A percentile compares a stretch with the other conserved stretches of the same genome.
phyloP scores from a whole-genome alignment of 495 filamentous ascomycete species.

The Neurospora tetraspora region DNA sequence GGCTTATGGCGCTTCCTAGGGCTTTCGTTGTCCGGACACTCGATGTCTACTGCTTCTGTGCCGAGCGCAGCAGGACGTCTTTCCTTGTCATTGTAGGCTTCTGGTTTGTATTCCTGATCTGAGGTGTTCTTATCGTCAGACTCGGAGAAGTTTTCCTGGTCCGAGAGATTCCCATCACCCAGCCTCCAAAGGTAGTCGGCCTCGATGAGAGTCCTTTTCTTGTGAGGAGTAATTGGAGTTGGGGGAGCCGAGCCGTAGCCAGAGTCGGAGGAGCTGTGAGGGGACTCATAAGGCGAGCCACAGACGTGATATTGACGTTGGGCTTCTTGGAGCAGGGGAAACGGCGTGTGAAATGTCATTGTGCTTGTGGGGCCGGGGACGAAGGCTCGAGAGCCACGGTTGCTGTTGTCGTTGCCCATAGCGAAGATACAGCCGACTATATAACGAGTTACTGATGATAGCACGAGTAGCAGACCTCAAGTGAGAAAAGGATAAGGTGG shows the following conservation, averaged over 20 bases:
- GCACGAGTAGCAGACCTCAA: not conserved
- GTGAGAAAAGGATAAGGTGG: not conserved
- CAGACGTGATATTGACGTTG: conserved; percentile 5
- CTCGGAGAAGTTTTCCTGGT: conserved; percentile 13
- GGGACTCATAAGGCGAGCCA: conserved; percentile 5
- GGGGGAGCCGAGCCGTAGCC: conserved; percentile 16
- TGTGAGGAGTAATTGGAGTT: not conserved
- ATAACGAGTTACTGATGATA: not conserved
- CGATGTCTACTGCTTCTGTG: not conserved
- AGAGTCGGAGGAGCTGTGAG: conserved; percentile 14
- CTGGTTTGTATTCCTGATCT: conserved; percentile 14
- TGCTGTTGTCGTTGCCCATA: conserved; percentile 7
- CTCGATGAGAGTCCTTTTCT: not conserved
- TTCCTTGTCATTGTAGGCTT: conserved; percentile 6
- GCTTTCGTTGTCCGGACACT: not conserved
- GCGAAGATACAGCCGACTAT: conserved; percentile 3
- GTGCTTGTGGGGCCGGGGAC: conserved; percentile 4
- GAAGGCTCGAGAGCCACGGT: not conserved
- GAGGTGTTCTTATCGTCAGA: conserved; percentile 16
- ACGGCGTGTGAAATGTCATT: conserved; percentile 4
- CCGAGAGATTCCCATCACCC: conserved; percentile 18
- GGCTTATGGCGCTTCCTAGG: conserved; percentile 4
- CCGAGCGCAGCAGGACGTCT: not conserved
- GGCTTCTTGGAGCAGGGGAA: not conserved
- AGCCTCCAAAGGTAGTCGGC: conserved; percentile 4